Percentiles rank a stretch among this genome's conserved stretches.
phyloP scores from a whole-genome alignment of 345 rosid genomes.

The Sonneratia alba region DNA sequence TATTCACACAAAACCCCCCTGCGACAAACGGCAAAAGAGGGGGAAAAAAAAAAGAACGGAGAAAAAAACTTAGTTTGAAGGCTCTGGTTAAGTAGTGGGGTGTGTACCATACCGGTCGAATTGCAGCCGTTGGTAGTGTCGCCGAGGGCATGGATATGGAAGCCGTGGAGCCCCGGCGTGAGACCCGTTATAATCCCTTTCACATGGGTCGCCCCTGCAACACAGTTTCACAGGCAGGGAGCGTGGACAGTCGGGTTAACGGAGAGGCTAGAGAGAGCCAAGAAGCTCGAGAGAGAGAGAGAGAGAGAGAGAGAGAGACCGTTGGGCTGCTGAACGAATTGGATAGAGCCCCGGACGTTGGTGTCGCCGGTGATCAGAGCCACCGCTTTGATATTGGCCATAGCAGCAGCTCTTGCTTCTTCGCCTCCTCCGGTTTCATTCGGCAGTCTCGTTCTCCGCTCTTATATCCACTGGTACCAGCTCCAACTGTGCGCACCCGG shows the following conservation, averaged over 20 bases:
- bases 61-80: neutral
- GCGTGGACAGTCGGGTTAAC: neutral
- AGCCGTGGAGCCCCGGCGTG: conserved; percentile 75
- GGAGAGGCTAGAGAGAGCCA: neutral
- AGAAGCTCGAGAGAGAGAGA: neutral
- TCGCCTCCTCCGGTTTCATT: neutral
- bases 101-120: conserved; percentile 53
- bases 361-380: conserved; percentile 61
- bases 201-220: conserved; percentile 64
- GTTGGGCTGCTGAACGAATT: conserved; percentile 43
- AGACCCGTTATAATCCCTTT: conserved; percentile 69
- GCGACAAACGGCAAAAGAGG: neutral
- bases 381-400: conserved; percentile 71
- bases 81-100: neutral
- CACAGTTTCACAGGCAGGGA: neutral
- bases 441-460: neutral
- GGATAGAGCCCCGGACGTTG: conserved; percentile 57
- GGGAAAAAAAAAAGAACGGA: neutral
- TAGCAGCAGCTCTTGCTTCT: conserved; percentile 8
- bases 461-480: neutral
- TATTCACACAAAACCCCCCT: neutral
- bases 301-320: conserved; percentile 32
- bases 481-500: neutral
- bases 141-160: conserved; percentile 86
- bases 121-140: conserved; percentile 95